phyloP scores from a whole-genome alignment of 148 eudicot species.

The Chenopodium album region DNA sequence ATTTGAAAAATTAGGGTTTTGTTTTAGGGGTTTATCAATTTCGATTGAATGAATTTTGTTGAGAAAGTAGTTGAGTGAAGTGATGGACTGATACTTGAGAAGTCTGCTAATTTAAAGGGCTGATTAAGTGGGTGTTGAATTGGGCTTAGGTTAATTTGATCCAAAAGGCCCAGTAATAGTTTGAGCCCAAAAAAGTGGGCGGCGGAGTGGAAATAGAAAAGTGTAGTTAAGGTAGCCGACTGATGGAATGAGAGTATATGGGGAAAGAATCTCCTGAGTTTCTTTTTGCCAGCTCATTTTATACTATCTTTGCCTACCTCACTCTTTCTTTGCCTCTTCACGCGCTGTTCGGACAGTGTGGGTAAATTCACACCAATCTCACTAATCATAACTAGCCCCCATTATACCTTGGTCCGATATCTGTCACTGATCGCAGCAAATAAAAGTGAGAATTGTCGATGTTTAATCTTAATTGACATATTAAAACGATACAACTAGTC shows the following conservation, averaged over 20 bases:
- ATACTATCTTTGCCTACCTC: background rate
- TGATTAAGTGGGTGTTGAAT: background rate
- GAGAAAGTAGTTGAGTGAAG: too few relatives aligned
- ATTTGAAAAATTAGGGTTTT: background rate
- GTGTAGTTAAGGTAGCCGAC: too few relatives aligned
- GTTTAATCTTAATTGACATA: too few relatives aligned
- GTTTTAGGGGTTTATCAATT: background rate
- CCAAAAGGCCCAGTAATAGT: background rate
- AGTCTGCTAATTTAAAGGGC: background rate
- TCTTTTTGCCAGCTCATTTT: background rate
- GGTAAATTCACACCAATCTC: too few relatives aligned
- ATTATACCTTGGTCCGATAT: too few relatives aligned
- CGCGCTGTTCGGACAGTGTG: background rate
- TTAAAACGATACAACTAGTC: too few relatives aligned
- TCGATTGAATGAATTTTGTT: too few relatives aligned
- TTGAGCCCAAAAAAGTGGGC: background rate
- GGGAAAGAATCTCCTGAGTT: background rate
- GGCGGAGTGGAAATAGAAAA: background rate
- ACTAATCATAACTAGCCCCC: too few relatives aligned
- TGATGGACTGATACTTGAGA: background rate
- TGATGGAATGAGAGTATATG: background rate
- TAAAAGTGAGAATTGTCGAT: too few relatives aligned
- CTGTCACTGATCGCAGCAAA: too few relatives aligned
- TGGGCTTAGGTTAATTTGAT: slow-evolving; percentile 7
- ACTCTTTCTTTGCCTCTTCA: background rate